Base-by-base conservation (phyloP, 2,329 filamentous ascomycete species). In the Talaromyces sp. region DNA sequence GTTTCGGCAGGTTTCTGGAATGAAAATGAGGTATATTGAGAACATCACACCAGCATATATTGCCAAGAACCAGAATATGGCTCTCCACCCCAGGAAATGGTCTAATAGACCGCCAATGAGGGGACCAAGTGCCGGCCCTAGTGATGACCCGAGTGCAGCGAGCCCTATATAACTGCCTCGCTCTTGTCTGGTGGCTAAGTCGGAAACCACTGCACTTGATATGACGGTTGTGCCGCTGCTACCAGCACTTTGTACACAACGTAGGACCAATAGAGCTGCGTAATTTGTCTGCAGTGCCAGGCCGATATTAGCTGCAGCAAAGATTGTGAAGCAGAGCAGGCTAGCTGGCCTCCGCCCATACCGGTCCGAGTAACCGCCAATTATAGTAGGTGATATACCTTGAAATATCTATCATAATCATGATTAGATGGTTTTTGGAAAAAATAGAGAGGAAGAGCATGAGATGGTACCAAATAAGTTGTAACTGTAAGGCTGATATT, bases 1-100 rank as follows among this genome's bases (percentile, higher is more conserved):
- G 7, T 71, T 71, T 45, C 77, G 73, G 50, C 69, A 69, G 25
- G 77, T 79, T 62, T 79, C 77, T 13, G 76, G 77, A 52, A 79
- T 73, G 67, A 75, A 71, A 17, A 71, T 50, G 5, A 77, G 63
- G 33, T 79, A 74, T 3, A 76, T 69, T 1, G 74, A 27, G 35
- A 79, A 68, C 56, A 76, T 79, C 2, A 72, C 71, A 0, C 74
- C 79, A 0, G 78, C 73, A 56, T 82, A 74, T 27, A 85, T 83
- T 39, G 80, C 74, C 5, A 86, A 73, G 65, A 82, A 82, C 79
- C 80, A 82, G 68, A 83, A 79, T 25, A 79, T 77, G 15, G 72
- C 72, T 50, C 72, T 67, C 77, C 77, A 79, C 6, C 75, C 75
- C 6, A 80, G 72, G 61, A 73, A 79, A 57, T 75, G 69, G 15